Base-by-base conservation (phyloP, 768 basidiomycete species). In the Punctularia strigosozonata region DNA sequence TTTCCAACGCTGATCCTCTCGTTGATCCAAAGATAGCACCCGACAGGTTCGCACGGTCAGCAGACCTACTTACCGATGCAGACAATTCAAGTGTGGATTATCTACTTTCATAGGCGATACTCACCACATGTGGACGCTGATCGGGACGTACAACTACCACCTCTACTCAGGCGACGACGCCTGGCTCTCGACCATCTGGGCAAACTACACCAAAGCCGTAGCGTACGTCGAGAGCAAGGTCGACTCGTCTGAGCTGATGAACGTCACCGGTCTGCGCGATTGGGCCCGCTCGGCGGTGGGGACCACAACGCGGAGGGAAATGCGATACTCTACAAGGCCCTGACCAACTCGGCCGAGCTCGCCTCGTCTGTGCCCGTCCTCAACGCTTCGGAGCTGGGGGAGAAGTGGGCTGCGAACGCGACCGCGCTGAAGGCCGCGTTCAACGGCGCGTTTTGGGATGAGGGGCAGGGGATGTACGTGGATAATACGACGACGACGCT, bases 181-280 rank as follows among this genome's bases (percentile, higher is more conserved):
- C 8, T 45, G 43, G 41, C 31, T 50, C 3, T 23, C 45, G 22
- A 36, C 23, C 6, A 14, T 45, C 14, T 50, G 48, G 48, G 28
- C 43, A 7, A 48, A 45, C 36, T 43, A 43, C 30, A 50, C 46
- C 13, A 42, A 37, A 17, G 48, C 48, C 15, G 48, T 48, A 3
- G 37, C 30, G 12, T 50, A 42, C 37, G 37, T 50, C 14, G 37
- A 34, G 38, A 21, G 59, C 54, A 13, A 46, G 19, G 56, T 66
- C 1, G 62, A 63, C 38, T 46, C 48, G 2, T 57, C 63, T 4
- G 63, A 63, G 1, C 46, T 66, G n/a, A 59, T 64, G 50, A 55
- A 64, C 41, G 61, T 64, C 22, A 61, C 62, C 6, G 41, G 19
- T n/a, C 7, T 23, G 5, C 18, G 32, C 3, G 49, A 50, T 26